These are phyloP conservation scores for Lenzites betulinus DNA, from an alignment of 768 basidiomycete species.

Conservation along the genomic window DNA sequence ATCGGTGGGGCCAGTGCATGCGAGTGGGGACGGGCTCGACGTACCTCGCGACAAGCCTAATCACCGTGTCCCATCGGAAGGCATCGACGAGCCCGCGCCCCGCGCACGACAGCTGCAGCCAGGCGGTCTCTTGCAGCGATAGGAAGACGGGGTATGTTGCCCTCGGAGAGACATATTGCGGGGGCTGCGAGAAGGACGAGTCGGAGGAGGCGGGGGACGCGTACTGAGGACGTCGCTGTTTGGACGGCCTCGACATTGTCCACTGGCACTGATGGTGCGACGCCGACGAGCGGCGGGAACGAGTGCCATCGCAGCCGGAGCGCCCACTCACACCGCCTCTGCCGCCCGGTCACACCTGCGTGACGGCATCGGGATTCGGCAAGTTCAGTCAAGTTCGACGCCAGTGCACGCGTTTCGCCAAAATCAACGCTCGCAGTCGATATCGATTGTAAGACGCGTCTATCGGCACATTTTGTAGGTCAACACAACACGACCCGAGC, in stretches of 20 bases:
- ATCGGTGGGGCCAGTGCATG: no score
- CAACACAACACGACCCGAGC: neutral
- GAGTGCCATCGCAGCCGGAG: conserved; percentile 1
- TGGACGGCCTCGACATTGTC: conserved; percentile 14
- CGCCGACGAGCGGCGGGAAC: conserved; percentile 6
- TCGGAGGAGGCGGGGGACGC: conserved; percentile 1
- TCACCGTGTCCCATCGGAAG: conserved; percentile 69
- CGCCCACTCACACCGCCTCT: neutral
- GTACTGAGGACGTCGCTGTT: conserved; percentile 6
- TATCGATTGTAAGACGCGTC: neutral
- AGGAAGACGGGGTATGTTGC: conserved; percentile 71
- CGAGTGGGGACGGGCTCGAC: no score
- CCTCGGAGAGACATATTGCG: conserved; percentile 38
- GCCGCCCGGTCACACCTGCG: neutral
- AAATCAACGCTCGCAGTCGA: no score
- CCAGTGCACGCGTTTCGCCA: no score
- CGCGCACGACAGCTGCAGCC: conserved; percentile 62
- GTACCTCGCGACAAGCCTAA: conserved; percentile 59
- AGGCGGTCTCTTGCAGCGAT: conserved; percentile 57
- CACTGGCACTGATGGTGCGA: no score
- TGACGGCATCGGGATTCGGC: neutral
- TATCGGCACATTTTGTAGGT: neutral
- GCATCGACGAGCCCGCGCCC: conserved; percentile 67
- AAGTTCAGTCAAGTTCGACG: conserved; percentile 3
- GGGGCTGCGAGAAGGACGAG: conserved; percentile 1